Percentiles rank a stretch among this genome's conserved stretches.
Evolutionary conservation across 768 basidiomycete genomes (phyloP).

Genomic region (Neoboletus magnificus): DNA sequence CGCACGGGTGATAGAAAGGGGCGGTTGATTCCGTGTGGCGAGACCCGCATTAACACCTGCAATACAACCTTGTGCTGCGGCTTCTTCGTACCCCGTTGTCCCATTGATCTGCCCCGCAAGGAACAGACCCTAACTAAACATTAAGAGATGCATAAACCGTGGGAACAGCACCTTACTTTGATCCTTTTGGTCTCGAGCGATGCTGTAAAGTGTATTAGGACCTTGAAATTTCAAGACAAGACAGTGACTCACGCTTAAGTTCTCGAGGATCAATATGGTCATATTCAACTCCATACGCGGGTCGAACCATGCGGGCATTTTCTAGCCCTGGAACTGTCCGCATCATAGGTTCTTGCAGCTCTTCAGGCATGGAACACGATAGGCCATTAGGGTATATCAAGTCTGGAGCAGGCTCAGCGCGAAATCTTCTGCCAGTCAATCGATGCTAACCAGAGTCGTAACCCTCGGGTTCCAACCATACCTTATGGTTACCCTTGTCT

Average conservation of each 20-base stretch:
- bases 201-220: constrained; percentile 37
- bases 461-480: constrained; percentile 93
- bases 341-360: constrained; percentile 79
- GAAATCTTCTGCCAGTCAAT: background rate
- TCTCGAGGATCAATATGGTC: constrained; percentile 88
- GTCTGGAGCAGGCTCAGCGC: constrained; percentile 41
- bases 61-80: constrained; percentile 84
- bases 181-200: constrained; percentile 87
- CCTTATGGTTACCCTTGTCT: constrained; percentile 62
- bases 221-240: background rate
- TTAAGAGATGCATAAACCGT: background rate
- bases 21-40: constrained; percentile 49
- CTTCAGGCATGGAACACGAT: constrained; percentile 84
- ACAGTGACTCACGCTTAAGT: constrained; percentile 52
- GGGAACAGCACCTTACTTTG: constrained; percentile 37
- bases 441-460: constrained; percentile 72
- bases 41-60: constrained; percentile 89
- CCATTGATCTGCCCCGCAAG: constrained; percentile 91
- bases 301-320: constrained; percentile 76
- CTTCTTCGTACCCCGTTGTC: constrained; percentile 94
- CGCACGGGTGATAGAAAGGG: constrained; percentile 71
- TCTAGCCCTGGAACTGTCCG: constrained; percentile 83
- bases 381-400: constrained; percentile 89
- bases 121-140: constrained; percentile 60
- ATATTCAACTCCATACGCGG: constrained; percentile 93